Evolutionary conservation across 2,329 filamentous ascomycete species (phyloP).

Genomic region (Epichloe amarillans): DNA sequence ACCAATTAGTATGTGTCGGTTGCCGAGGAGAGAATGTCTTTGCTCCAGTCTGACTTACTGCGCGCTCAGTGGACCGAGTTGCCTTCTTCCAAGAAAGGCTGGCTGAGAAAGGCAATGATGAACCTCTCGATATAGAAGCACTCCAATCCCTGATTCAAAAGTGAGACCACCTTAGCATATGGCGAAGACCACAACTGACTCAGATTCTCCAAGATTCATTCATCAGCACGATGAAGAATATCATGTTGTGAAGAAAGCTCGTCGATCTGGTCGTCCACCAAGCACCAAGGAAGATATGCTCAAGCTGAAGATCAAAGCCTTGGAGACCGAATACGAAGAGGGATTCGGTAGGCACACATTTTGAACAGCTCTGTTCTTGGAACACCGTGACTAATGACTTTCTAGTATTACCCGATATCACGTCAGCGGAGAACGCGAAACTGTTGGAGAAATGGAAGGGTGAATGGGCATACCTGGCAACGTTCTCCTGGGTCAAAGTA

Average conservation of each 20-base stretch:
- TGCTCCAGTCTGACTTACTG: constrained; percentile 5
- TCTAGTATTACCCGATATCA: constrained; percentile 61
- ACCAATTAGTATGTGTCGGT: constrained; percentile 45
- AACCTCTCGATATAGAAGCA: constrained; percentile 38
- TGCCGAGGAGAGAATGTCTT: not conserved
- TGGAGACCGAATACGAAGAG: constrained; percentile 67
- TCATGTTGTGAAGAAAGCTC: constrained; percentile 48
- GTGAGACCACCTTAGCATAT: constrained; percentile 28
- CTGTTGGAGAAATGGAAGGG: constrained; percentile 66
- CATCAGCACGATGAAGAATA: constrained; percentile 61
- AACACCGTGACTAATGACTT: constrained; percentile 5
- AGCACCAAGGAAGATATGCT: constrained; percentile 66
- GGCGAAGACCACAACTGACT: constrained; percentile 14
- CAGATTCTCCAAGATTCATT: constrained; percentile 35
- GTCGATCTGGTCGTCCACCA: constrained; percentile 67
- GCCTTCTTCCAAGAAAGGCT: constrained; percentile 58
- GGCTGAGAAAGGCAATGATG: constrained; percentile 30
- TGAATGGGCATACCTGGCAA: constrained; percentile 68
- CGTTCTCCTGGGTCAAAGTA: constrained; percentile 65
- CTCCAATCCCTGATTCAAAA: constrained; percentile 49
- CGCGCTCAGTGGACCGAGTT: constrained; percentile 22
- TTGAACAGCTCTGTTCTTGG: not conserved
- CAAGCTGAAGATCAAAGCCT: constrained; percentile 52
- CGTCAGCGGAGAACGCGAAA: constrained; percentile 48
- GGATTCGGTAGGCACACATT: constrained; percentile 55